A percentile compares a stretch with the other conserved stretches of the same genome.
Evolutionary conservation across 164 flowering plant species (phyloP).

Genomic region (Vitis amurensis): DNA sequence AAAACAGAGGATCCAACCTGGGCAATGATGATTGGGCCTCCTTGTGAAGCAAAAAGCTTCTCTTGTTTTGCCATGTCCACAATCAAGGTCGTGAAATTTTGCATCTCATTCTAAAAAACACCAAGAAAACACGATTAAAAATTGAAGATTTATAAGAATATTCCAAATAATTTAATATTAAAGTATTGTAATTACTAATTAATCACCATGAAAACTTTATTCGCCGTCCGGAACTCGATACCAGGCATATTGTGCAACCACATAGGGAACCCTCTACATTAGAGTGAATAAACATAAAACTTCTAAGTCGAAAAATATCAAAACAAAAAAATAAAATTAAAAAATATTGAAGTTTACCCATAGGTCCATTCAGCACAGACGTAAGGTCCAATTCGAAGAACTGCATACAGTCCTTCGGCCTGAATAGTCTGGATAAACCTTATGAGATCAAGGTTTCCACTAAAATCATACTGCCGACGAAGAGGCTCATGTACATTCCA

Average conservation of each 20-base stretch:
- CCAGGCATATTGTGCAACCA: constrained; percentile 63
- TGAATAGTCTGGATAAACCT: constrained; percentile 60
- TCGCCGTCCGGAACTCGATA: constrained; percentile 39
- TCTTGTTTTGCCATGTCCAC: constrained; percentile 51
- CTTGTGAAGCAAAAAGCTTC: constrained; percentile 60
- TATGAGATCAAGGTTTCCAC: constrained; percentile 51
- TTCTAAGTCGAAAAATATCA: neutral
- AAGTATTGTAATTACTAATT: neutral
- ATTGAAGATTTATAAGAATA: neutral
- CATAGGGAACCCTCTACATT: constrained; percentile 51
- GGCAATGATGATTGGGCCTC: constrained; percentile 55
- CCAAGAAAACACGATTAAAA: neutral
- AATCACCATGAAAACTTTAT: constrained; percentile 43
- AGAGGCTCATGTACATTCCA: constrained; percentile 60
- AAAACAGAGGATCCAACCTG: constrained; percentile 22
- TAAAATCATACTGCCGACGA: constrained; percentile 61
- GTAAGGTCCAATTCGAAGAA: constrained; percentile 76
- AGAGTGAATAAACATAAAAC: neutral
- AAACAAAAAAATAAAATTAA: neutral
- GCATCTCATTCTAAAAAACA: constrained; percentile 49
- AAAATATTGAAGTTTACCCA: constrained; percentile 37
- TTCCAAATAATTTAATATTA: neutral
- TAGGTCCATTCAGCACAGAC: constrained; percentile 86
- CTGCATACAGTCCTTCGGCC: constrained; percentile 52
- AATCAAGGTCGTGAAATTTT: constrained; percentile 47